These are phyloP conservation scores for Aristolochia californica DNA, from an alignment of 164 flowering plant species.

Conservation along the genomic window DNA sequence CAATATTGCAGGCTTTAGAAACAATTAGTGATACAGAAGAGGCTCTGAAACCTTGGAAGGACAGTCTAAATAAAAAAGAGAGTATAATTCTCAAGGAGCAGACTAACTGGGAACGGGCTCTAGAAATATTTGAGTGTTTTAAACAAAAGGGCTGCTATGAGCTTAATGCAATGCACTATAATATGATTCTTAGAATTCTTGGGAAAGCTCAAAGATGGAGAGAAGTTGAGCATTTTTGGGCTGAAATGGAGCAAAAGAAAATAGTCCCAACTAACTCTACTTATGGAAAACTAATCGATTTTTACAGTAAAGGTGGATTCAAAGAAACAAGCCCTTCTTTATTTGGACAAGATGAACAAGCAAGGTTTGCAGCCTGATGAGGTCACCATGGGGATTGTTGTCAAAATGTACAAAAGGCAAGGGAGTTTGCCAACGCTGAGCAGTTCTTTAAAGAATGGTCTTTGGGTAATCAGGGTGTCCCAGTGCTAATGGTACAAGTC, in stretches of 20 bases:
- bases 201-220: slow-evolving; percentile 68
- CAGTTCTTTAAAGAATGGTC: slow-evolving; percentile 77
- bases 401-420: slow-evolving; percentile 68
- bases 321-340: slow-evolving; percentile 51
- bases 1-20: slow-evolving; percentile 62
- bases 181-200: slow-evolving; percentile 71
- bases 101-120: slow-evolving; percentile 60
- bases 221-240: slow-evolving; percentile 45
- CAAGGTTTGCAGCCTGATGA: slow-evolving; percentile 83
- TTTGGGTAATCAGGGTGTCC: slow-evolving; percentile 13
- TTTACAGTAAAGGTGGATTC: slow-evolving; percentile 75
- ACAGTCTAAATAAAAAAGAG: slow-evolving; percentile 54
- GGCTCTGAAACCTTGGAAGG: slow-evolving; percentile 78
- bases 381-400: slow-evolving; percentile 76
- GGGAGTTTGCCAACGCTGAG: slow-evolving; percentile 66
- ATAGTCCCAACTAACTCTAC: slow-evolving; percentile 65
- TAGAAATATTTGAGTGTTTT: slow-evolving; percentile 84
- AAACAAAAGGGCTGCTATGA: slow-evolving; percentile 71
- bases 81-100: slow-evolving; percentile 95
- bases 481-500: slow-evolving; percentile 5
- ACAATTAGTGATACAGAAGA: slow-evolving; percentile 42
- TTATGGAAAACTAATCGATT: slow-evolving; percentile 84
- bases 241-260: slow-evolving; percentile 46
- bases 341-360: slow-evolving; percentile 60
- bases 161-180: slow-evolving; percentile 88